Conservation (phyloP, 768 basidiomycete species). For the Asterophora parasitica region DNA sequence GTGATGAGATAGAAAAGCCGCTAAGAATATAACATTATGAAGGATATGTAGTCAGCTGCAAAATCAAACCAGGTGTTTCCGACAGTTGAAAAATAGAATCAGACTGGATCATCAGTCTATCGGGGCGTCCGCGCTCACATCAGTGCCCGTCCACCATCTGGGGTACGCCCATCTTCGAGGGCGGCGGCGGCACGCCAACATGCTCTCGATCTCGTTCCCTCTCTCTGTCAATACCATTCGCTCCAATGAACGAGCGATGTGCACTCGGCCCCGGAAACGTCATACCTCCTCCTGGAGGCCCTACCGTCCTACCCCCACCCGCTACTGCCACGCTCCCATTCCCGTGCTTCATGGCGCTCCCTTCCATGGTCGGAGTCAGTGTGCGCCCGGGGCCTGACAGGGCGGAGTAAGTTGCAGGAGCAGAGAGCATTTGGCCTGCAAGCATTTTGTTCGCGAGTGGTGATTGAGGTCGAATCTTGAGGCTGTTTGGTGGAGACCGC, state of each 20-base stretch:
- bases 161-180: constrained; percentile 40
- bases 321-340: constrained; percentile 6
- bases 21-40: too few species aligned
- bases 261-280: constrained; percentile 21
- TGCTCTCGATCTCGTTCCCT: constrained; percentile 22
- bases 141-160: constrained; percentile 38
- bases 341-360: constrained; percentile 8
- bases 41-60: too few species aligned
- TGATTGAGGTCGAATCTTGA: constrained; percentile 30
- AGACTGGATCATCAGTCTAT: too few species aligned
- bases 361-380: constrained; percentile 21
- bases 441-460: constrained; percentile 21
- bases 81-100: too few species aligned
- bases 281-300: constrained; percentile 5
- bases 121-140: neutral
- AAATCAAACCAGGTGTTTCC: too few species aligned
- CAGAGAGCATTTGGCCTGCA: constrained; percentile 7
- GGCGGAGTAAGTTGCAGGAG: constrained; percentile 15
- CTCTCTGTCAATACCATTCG: constrained; percentile 23
- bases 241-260: constrained; percentile 11
- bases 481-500: constrained; percentile 27
- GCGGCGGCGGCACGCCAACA: constrained; percentile 22
- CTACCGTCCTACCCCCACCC: too few species aligned
- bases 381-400: constrained; percentile 21
- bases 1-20: too few species aligned